phyloP scores from a whole-genome alignment of 306 rosid genomes.

The Cercis canadensis region DNA sequence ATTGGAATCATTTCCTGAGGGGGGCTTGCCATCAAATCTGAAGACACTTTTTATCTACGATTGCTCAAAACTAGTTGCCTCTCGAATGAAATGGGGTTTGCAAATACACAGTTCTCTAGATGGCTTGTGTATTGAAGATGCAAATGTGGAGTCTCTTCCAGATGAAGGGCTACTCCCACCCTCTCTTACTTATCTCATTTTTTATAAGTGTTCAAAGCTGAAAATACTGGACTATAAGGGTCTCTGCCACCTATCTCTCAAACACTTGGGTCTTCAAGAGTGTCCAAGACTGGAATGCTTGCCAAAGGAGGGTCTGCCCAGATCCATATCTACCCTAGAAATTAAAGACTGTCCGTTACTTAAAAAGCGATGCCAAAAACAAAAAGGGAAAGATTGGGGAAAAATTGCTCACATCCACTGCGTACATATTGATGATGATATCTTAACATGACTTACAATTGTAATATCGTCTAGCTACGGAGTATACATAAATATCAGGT shows the following conservation, averaged over 20 bases:
- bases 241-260: slow-evolving; percentile 31
- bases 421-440: too few species aligned
- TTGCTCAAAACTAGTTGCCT: slow-evolving; percentile 26
- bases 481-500: too few species aligned
- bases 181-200: neutral
- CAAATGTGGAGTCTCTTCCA: slow-evolving; percentile 27
- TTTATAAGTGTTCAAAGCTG: neutral
- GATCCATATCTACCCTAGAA: neutral
- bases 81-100: slow-evolving; percentile 35
- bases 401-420: slow-evolving; percentile 37
- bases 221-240: slow-evolving; percentile 17
- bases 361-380: neutral
- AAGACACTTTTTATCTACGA: neutral
- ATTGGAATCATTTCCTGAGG: slow-evolving; percentile 28
- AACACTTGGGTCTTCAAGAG: rapidly evolving
- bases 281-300: slow-evolving; percentile 34
- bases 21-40: slow-evolving; percentile 27
- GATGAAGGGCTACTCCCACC: slow-evolving; percentile 28
- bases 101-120: neutral
- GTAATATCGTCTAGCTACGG: too few species aligned
- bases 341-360: neutral
- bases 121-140: rapidly evolving
- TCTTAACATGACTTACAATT: too few species aligned
- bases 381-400: slow-evolving; percentile 39
- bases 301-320: slow-evolving; percentile 38